These are phyloP conservation scores for Hanseniaspora occidentalis DNA, from an alignment of 805 yeast genomes.

Conservation along the genomic window DNA sequence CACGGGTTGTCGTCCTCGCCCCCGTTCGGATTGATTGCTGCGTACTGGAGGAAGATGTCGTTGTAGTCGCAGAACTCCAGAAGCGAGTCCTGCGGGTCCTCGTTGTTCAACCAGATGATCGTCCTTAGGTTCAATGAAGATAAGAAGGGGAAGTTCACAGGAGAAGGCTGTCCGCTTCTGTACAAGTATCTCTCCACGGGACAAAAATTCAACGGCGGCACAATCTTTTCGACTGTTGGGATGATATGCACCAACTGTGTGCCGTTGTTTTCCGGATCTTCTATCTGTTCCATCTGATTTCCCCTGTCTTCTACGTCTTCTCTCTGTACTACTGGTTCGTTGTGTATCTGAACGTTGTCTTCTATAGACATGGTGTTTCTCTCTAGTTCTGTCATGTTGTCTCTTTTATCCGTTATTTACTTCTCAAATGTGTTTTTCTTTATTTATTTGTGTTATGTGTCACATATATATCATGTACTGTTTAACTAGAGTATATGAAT, in stretches of 20 bases:
- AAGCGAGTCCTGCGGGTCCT: conserved; percentile 86
- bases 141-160: conserved; percentile 81
- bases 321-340: too few relatives aligned
- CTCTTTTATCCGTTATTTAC: too few relatives aligned
- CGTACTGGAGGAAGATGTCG: conserved; percentile 66
- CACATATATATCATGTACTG: too few relatives aligned
- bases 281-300: neutral
- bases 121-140: conserved; percentile 62
- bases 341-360: too few relatives aligned
- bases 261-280: neutral
- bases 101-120: conserved; percentile 88
- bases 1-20: conserved; percentile 72
- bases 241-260: conserved; percentile 2
- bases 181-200: conserved; percentile 85
- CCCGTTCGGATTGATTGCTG: conserved; percentile 69
- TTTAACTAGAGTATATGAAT: too few relatives aligned
- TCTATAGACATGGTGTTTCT: too few relatives aligned
- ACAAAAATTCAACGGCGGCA: conserved; percentile 91
- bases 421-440: too few relatives aligned
- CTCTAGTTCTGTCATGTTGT: too few relatives aligned
- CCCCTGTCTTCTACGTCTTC: too few relatives aligned
- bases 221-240: conserved; percentile 48
- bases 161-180: conserved; percentile 89
- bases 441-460: too few relatives aligned
- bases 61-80: conserved; percentile 67